Conservation (phyloP, 2,329 filamentous ascomycete genomes). For the Colletotrichum chlorophyti region DNA sequence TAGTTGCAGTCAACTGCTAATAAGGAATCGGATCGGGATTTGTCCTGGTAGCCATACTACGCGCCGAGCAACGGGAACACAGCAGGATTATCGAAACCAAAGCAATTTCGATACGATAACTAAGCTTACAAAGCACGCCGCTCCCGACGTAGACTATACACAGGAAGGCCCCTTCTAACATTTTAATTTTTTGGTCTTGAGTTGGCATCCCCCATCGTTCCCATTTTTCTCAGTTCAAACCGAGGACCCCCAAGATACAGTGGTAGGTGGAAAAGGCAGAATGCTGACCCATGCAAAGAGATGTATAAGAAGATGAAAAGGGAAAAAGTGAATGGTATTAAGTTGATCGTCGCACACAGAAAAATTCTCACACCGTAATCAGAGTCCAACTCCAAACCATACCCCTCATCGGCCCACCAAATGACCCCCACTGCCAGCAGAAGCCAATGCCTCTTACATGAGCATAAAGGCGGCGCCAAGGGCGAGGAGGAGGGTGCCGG, state of each 20-base stretch:
- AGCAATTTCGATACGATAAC: constrained; percentile 20
- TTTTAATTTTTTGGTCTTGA: constrained; percentile 3
- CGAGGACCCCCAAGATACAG: neutral
- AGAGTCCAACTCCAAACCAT: constrained; percentile 9
- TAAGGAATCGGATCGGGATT: too few relatives aligned
- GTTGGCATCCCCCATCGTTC: neutral
- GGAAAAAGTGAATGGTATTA: constrained; percentile 27
- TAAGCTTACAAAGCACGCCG: constrained; percentile 10
- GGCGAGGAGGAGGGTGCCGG: constrained; percentile 50
- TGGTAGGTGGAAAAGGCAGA: neutral
- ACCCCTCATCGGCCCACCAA: neutral
- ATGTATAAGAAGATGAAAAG: constrained; percentile 8
- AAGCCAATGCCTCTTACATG: constrained; percentile 31
- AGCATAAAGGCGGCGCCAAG: constrained; percentile 53
- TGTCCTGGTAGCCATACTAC: too few relatives aligned
- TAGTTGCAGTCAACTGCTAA: too few relatives aligned
- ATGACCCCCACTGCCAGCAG: neutral
- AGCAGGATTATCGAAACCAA: constrained; percentile 13
- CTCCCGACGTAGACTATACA: constrained; percentile 6
- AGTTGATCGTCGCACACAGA: constrained; percentile 20
- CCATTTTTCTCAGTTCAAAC: neutral
- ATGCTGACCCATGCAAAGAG: neutral
- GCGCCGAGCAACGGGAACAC: too few relatives aligned
- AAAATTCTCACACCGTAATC: constrained; percentile 14
- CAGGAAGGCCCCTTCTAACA: constrained; percentile 1